Evolutionary conservation across 1,284 basidiomycete genomes (phyloP).

Genomic region (Fomitopsis palustris): DNA sequence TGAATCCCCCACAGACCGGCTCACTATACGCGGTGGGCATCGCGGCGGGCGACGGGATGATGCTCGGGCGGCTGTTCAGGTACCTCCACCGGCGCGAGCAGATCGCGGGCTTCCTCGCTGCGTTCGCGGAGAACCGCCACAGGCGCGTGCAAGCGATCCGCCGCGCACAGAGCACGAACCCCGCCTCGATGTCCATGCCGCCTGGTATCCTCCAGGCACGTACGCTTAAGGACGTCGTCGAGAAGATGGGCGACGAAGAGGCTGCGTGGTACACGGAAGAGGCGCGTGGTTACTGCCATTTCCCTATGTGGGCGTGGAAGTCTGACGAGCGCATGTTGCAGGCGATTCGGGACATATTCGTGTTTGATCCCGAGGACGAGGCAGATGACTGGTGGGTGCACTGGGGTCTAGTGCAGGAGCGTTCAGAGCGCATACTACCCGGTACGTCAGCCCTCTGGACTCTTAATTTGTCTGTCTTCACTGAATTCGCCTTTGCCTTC

Average conservation of each 20-base stretch:
- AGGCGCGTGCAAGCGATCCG: constrained; percentile 16
- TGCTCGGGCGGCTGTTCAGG: constrained; percentile 54
- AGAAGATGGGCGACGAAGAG: neutral
- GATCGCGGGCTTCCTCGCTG: constrained; percentile 46
- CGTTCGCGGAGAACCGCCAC: constrained; percentile 44
- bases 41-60: constrained; percentile 53
- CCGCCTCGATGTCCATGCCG: constrained; percentile 18
- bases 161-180: constrained; percentile 17
- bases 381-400: constrained; percentile 36
- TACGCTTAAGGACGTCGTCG: neutral
- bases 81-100: constrained; percentile 48
- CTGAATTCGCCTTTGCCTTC: neutral
- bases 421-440: constrained; percentile 15
- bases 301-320: neutral
- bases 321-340: neutral
- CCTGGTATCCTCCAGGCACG: constrained; percentile 14
- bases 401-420: constrained; percentile 32
- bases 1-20: constrained; percentile 41
- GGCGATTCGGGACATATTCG: constrained; percentile 25
- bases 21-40: constrained; percentile 48
- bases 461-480: neutral
- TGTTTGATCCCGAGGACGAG: constrained; percentile 34
- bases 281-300: neutral
- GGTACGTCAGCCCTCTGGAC: neutral
- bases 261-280: neutral